These are phyloP conservation scores for Boletus mariae DNA, from an alignment of 1,284 basidiomycete species.

Conservation along the genomic window DNA sequence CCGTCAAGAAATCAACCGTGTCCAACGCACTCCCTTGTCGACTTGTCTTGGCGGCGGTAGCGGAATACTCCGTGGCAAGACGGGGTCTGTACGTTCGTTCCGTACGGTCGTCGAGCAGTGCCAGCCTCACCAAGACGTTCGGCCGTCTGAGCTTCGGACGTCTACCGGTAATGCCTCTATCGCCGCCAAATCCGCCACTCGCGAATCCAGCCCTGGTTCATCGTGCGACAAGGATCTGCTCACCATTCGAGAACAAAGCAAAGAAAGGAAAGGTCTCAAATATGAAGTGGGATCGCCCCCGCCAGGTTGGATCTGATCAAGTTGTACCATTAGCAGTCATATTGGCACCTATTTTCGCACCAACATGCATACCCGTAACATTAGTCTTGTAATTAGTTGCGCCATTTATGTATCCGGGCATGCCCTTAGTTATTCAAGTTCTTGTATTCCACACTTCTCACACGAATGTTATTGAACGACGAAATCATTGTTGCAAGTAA, in stretches of 20 bases:
- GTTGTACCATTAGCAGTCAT: neutral
- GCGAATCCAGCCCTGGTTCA: constrained; percentile 6
- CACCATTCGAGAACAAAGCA: constrained; percentile 24
- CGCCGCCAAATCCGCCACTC: neutral
- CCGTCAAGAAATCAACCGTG: constrained; percentile 55
- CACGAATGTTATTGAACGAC: neutral
- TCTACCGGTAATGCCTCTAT: constrained; percentile 6
- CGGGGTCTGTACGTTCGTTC: constrained; percentile 46
- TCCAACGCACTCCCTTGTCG: constrained; percentile 29
- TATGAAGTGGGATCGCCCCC: constrained; percentile 30
- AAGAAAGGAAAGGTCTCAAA: constrained; percentile 20
- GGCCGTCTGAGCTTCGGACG: constrained; percentile 7
- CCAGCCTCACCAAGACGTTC: constrained; percentile 13
- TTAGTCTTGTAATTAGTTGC: neutral
- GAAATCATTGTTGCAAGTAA: constrained; percentile 20
- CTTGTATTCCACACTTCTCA: neutral
- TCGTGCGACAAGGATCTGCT: constrained; percentile 29
- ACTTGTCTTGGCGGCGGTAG: neutral
- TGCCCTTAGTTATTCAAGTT: neutral
- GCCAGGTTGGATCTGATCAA: constrained; percentile 46
- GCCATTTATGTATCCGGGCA: neutral
- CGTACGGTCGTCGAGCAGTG: constrained; percentile 44
- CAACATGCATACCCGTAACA: neutral
- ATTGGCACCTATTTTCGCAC: neutral
- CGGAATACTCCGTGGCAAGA: constrained; percentile 27